Conservation (phyloP, 805 yeast species). For the Hanseniaspora vineae region DNA sequence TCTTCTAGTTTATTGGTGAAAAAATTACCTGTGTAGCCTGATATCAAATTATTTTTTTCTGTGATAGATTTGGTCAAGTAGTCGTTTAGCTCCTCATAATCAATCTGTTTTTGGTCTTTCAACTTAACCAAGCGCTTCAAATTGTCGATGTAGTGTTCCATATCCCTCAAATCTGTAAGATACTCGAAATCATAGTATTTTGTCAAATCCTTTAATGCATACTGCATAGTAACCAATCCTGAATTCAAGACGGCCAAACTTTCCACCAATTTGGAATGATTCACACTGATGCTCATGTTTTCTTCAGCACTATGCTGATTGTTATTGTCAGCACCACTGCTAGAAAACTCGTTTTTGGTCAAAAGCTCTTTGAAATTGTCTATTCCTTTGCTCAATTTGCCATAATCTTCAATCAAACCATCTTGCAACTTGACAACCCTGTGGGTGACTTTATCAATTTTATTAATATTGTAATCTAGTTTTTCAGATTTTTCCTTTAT, state of each 20-base stretch:
- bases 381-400: slow-evolving; percentile 57
- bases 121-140: slow-evolving; percentile 59
- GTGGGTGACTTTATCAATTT: slow-evolving; percentile 66
- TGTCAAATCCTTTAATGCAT: slow-evolving; percentile 31
- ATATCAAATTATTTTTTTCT: slow-evolving; percentile 45
- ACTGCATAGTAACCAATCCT: slow-evolving; percentile 32
- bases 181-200: slow-evolving; percentile 63
- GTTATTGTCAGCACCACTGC: neutral
- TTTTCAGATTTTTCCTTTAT: slow-evolving; percentile 74
- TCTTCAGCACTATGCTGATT: neutral
- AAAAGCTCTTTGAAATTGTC: slow-evolving; percentile 51
- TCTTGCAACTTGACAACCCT: slow-evolving; percentile 61
- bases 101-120: slow-evolving; percentile 85
- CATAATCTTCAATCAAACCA: slow-evolving; percentile 62
- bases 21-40: slow-evolving; percentile 40
- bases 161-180: slow-evolving; percentile 69
- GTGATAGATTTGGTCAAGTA: slow-evolving; percentile 58
- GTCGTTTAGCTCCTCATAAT: slow-evolving; percentile 73
- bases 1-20: slow-evolving; percentile 48
- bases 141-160: slow-evolving; percentile 66
- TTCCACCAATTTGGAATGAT: slow-evolving; percentile 11
- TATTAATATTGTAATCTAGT: slow-evolving; percentile 67
- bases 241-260: slow-evolving; percentile 34
- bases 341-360: slow-evolving; percentile 21
- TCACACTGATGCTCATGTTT: slow-evolving; percentile 6